Conservation (phyloP, 2,329 filamentous ascomycete genomes). For the Fusarium camptoceras region DNA sequence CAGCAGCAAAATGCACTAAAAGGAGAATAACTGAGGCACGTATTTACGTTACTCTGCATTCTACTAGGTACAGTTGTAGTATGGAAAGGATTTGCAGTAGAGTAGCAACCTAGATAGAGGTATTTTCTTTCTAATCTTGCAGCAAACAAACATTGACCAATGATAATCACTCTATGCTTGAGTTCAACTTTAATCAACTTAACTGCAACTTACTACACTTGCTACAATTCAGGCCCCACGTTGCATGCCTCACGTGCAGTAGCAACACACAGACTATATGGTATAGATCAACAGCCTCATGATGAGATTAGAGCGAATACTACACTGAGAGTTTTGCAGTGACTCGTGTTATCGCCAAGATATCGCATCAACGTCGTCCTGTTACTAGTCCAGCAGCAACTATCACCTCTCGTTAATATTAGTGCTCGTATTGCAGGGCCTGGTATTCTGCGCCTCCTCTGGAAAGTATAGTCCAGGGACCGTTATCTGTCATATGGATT, state of each 20-base stretch:
- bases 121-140: conserved; percentile 5
- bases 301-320: conserved; percentile 13
- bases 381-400: not conserved
- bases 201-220: not conserved
- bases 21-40: not conserved
- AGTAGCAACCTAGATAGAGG: conserved; percentile 9
- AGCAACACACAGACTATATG: not conserved
- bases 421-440: conserved; percentile 10
- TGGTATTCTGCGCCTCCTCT: not conserved
- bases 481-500: conserved; percentile 19
- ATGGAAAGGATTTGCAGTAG: not conserved
- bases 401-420: not conserved
- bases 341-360: conserved; percentile 6
- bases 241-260: conserved; percentile 8
- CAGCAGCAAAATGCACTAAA: not conserved
- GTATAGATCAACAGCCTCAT: conserved; percentile 1
- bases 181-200: conserved; percentile 4
- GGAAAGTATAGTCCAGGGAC: conserved; percentile 10
- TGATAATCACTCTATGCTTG: not conserved
- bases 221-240: conserved; percentile 17
- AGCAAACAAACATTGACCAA: conserved; percentile 13
- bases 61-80: not conserved
- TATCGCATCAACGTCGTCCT: not conserved
- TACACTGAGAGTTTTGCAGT: conserved; percentile 17
- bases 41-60: not conserved